Conservation (phyloP, 176 grass and related monocot species). For the Carex littledalei region DNA sequence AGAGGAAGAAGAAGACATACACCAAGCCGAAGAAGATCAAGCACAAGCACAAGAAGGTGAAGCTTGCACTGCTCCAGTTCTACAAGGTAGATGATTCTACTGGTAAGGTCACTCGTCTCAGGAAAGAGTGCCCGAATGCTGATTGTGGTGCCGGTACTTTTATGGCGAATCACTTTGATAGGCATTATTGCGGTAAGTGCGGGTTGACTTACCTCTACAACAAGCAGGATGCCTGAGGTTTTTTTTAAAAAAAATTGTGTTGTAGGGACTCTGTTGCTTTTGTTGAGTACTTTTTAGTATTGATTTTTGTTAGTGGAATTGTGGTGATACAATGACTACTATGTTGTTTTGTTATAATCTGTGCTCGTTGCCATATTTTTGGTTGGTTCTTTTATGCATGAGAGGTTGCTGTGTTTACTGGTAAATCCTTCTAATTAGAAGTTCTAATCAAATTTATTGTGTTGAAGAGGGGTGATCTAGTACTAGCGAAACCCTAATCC, state of each 20-base stretch:
- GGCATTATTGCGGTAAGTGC: slow-evolving; percentile 36
- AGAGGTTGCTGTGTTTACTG: not conserved
- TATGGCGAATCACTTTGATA: slow-evolving; percentile 38
- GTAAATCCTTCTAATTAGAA: too few relatives aligned
- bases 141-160: slow-evolving; percentile 35
- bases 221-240: slow-evolving; percentile 10
- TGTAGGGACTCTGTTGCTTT: not conserved
- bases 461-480: too few relatives aligned
- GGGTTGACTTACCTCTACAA: slow-evolving; percentile 35
- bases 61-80: slow-evolving; percentile 25
- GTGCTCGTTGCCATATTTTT: not conserved
- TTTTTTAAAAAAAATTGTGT: not conserved
- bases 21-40: slow-evolving; percentile 36
- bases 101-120: slow-evolving; percentile 26
- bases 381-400: not conserved
- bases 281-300: not conserved
- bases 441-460: too few relatives aligned
- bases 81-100: slow-evolving; percentile 21
- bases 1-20: slow-evolving; percentile 32
- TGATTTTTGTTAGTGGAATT: not conserved
- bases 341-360: not conserved
- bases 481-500: too few relatives aligned
- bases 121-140: slow-evolving; percentile 36
- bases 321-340: not conserved
- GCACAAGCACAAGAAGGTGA: slow-evolving; percentile 32